phyloP scores from a whole-genome alignment of 352 stramenopile genomes.

The Phytopythium aichiense region DNA sequence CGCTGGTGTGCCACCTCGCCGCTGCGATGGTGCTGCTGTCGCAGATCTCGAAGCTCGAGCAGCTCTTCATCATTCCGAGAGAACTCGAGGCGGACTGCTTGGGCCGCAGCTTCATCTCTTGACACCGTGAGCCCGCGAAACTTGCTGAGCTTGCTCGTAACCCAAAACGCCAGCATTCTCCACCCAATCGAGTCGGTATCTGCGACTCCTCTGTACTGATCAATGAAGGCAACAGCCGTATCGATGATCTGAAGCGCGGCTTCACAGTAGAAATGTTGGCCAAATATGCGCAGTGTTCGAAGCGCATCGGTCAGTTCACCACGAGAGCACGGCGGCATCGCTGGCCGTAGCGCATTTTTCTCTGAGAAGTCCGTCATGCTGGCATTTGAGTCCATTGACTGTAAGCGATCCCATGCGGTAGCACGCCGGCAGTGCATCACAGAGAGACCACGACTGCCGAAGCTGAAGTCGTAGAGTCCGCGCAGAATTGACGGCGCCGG shows the following conservation, averaged over 20 bases:
- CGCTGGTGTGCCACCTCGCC: not conserved
- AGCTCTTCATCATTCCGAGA: conserved; percentile 6
- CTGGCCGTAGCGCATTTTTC: not conserved
- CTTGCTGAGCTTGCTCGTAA: conserved; percentile 13
- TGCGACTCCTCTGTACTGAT: conserved; percentile 4
- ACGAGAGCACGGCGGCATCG: not conserved
- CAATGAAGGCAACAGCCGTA: conserved; percentile 7
- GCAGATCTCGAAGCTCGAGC: conserved; percentile 3
- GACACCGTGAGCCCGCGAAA: conserved; percentile 4
- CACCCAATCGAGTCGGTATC: conserved; percentile 5
- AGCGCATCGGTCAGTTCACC: not conserved
- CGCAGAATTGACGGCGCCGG: conserved; percentile 8
- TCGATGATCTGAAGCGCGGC: conserved; percentile 3
- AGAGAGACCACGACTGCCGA: conserved; percentile 5
- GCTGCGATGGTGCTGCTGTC: not conserved
- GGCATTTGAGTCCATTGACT: conserved; percentile 1
- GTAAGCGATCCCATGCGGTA: conserved; percentile 1
- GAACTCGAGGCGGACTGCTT: conserved; percentile 6
- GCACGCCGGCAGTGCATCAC: conserved; percentile 10
- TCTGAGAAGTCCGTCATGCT: conserved; percentile 13
- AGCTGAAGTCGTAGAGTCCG: conserved; percentile 11
- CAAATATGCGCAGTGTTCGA: not conserved
- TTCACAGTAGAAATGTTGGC: not conserved
- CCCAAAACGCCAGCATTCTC: conserved; percentile 8
- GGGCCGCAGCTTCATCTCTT: not conserved